phyloP scores from a whole-genome alignment of 2,329 filamentous ascomycete species.

The Periconia sp. region DNA sequence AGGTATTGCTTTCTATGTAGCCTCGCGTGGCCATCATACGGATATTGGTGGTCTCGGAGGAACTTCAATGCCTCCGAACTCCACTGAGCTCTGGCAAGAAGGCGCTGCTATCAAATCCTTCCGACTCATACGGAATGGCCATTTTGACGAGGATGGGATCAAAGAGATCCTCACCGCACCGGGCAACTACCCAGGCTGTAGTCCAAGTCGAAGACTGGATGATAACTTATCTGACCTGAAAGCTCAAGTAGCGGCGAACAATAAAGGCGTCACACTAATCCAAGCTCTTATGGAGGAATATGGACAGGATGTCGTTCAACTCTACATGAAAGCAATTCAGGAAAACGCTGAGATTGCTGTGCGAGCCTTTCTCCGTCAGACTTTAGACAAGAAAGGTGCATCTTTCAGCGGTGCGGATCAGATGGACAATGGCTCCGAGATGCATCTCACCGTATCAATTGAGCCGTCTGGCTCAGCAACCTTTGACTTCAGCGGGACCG shows the following conservation, averaged over 20 bases:
- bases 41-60: conserved; percentile 66
- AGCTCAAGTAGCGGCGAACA: conserved; percentile 16
- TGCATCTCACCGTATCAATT: conserved; percentile 13
- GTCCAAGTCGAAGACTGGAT: conserved; percentile 5
- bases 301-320: conserved; percentile 8
- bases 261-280: conserved; percentile 13
- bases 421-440: conserved; percentile 18
- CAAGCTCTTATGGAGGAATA: conserved; percentile 11
- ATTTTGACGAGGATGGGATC: conserved; percentile 12
- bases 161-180: conserved; percentile 1
- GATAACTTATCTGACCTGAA: conserved; percentile 20
- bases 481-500: conserved; percentile 21
- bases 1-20: conserved; percentile 78
- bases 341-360: conserved; percentile 17
- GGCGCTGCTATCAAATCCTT: conserved; percentile 46
- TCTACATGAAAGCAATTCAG: conserved; percentile 20
- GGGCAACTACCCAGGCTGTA: conserved; percentile 12
- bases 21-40: conserved; percentile 76
- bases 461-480: conserved; percentile 8
- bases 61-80: conserved; percentile 52
- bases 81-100: conserved; percentile 53
- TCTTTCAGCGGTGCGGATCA: conserved; percentile 12
- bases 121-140: conserved; percentile 29
- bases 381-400: neutral
- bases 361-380: conserved; percentile 9